These are phyloP conservation scores for Mortierella sp. DNA, from an alignment of 371 early-diverging fungal genomes.

Conservation along the genomic window DNA sequence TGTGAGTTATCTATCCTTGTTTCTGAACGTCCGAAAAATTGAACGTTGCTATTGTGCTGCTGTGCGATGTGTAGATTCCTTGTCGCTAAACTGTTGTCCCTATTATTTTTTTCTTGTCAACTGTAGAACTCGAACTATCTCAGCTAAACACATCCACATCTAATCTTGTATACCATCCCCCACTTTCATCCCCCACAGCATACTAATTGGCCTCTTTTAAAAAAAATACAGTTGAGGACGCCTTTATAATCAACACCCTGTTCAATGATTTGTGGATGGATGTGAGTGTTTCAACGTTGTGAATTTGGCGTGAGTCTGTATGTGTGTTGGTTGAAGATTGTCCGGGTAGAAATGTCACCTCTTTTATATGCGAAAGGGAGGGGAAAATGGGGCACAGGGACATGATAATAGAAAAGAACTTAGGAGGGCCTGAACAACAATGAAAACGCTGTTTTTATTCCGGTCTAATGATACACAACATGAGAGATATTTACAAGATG, in stretches of 20 bases:
- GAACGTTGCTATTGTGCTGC: background rate
- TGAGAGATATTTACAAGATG: slow-evolving; percentile 1
- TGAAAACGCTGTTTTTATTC: background rate
- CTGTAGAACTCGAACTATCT: slow-evolving; percentile 30
- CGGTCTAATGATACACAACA: background rate
- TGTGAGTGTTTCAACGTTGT: too few species aligned
- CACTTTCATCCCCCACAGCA: background rate
- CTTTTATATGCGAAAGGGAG: too few species aligned
- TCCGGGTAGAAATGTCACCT: too few species aligned
- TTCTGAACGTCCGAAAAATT: too few species aligned
- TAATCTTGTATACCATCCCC: background rate
- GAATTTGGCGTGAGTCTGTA: too few species aligned
- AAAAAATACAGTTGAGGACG: background rate
- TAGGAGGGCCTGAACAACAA: too few species aligned
- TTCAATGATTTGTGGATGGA: too few species aligned
- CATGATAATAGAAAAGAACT: too few species aligned
- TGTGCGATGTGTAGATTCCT: background rate
- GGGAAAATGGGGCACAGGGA: too few species aligned
- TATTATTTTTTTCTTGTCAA: background rate
- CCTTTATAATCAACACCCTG: background rate
- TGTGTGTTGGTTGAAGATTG: too few species aligned
- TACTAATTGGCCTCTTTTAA: background rate
- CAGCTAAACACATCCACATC: background rate
- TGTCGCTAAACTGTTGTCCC: background rate
- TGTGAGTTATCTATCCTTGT: slow-evolving; percentile 17